Base-by-base conservation (phyloP, 805 yeast species). In the Wickerhamiella australiensis region DNA sequence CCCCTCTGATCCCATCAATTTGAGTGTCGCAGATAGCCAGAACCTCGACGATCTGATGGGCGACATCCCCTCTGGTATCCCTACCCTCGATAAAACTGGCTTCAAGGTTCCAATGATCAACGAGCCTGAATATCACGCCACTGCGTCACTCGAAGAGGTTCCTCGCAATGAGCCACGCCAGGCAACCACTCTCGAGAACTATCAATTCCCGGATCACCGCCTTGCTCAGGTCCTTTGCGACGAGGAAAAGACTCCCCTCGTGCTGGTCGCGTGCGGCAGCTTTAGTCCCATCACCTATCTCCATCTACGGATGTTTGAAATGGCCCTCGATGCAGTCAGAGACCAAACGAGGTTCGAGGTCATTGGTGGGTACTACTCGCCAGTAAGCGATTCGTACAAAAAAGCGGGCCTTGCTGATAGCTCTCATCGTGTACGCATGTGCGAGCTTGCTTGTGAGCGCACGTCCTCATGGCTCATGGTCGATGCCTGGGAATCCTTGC, bases 401-500 rank as follows among this genome's bases (percentile, higher is more conserved):
- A 92, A 92, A 66, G 86, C 85, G 40, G 98, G 98, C 0, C 70
- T 92, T 49, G 97, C 98, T 0, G 79, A 85, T 0, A 73, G 96
- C 0, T 74, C 73, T 54, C 96, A 92, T 65, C 76, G 98, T 51
- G 98, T 92, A 9, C 74, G 97, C 48, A 92, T 92, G 98, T 87
- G 98, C 67, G 98, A 92, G 64, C 72, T 92, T 61, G 97, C 96
- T 0, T 88, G 98, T 66, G 98, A 92, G 63, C 74, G 98, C 60
- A 92, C 98, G 0, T 80, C 92, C 3, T 80, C 90, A 23, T 92
- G 98, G 98, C 73, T 92, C 36, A 92, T 92, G 98, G 98, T 92
- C 25, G 98, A 92, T 65, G 96, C 97, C 1, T 92, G 98, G 98
- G 98, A 92, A 68, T 82, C 94, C 2, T 71, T 92, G 53, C 98